Percentiles rank a stretch among this genome's conserved stretches.
phyloP scores from a whole-genome alignment of 148 eudicot genomes.

The Amaranthus hypochondriacus region DNA sequence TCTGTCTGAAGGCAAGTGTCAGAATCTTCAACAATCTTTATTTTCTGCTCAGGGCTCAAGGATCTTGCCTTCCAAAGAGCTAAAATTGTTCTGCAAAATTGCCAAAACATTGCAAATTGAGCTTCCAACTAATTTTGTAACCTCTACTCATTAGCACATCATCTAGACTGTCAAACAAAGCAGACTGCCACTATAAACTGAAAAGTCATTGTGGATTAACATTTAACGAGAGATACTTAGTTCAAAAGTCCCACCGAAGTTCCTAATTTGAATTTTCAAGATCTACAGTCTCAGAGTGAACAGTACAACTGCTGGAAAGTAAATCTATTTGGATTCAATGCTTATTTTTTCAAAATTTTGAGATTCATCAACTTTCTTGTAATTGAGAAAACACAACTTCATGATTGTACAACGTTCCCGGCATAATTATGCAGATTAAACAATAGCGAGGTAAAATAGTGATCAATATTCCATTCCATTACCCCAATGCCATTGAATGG shows the following conservation, averaged over 20 bases:
- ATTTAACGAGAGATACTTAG: neutral
- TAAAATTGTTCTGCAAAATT: constrained; percentile 67
- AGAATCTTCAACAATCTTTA: constrained; percentile 68
- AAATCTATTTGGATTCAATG: neutral
- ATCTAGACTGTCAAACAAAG: no score
- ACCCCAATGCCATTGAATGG: no score
- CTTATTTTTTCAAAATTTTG: neutral
- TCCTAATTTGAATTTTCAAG: neutral
- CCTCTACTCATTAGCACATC: neutral
- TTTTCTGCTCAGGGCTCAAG: constrained; percentile 90
- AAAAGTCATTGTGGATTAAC: neutral
- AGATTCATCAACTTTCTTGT: no score
- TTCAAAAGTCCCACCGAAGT: neutral
- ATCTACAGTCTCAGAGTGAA: neutral
- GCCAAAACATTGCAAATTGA: constrained; percentile 11
- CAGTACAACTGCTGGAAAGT: neutral
- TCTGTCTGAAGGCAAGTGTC: constrained; percentile 59
- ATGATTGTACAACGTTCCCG: neutral
- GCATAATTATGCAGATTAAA: no score
- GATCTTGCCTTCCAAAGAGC: constrained; percentile 94
- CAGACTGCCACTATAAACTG: neutral
- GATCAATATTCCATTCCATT: no score
- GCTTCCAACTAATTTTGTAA: neutral
- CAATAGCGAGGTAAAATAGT: no score
- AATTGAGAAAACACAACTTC: neutral